phyloP scores from a whole-genome alignment of 257 asterid species.

The Galeopsis tetrahit region DNA sequence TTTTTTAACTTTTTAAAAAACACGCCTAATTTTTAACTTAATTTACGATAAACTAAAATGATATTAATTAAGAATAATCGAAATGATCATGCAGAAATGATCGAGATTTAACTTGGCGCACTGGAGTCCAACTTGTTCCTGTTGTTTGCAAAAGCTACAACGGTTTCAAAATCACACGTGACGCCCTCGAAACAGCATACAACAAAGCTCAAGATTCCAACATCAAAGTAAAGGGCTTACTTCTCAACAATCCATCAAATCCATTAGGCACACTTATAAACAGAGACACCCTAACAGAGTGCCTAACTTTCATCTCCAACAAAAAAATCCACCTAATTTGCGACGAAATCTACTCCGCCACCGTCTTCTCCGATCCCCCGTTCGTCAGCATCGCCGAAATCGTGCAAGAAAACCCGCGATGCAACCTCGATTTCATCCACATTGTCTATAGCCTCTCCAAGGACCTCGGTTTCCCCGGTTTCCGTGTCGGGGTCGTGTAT shows the following conservation, averaged over 20 bases:
- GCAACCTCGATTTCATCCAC: conserved; percentile 65
- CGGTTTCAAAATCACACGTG: conserved; percentile 59
- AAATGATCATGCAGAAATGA: conserved; percentile 64
- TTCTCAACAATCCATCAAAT: conserved; percentile 84
- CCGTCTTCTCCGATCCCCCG: conserved; percentile 64
- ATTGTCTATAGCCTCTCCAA: conserved; percentile 82
- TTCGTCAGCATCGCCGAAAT: conserved; percentile 81
- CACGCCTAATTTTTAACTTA: too few species aligned
- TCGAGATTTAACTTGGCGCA: conserved; percentile 85
- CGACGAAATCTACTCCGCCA: conserved; percentile 91
- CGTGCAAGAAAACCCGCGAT: conserved; percentile 38
- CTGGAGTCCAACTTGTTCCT: conserved; percentile 65
- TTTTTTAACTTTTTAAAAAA: too few species aligned
- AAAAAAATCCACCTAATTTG: conserved; percentile 70
- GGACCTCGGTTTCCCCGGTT: conserved; percentile 88
- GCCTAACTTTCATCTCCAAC: conserved; percentile 47
- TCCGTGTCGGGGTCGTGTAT: conserved; percentile 74
- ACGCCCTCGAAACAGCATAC: conserved; percentile 67
- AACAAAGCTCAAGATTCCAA: conserved; percentile 56
- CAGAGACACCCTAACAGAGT: conserved; percentile 49
- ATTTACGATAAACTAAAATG: too few species aligned
- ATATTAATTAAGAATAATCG: too few species aligned
- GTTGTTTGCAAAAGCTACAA: conserved; percentile 69
- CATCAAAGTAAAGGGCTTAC: conserved; percentile 66
- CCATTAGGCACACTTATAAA: conserved; percentile 81